These are phyloP conservation scores for Lojkania enalia DNA, from an alignment of 2,329 filamentous ascomycete genomes.

Conservation along the genomic window DNA sequence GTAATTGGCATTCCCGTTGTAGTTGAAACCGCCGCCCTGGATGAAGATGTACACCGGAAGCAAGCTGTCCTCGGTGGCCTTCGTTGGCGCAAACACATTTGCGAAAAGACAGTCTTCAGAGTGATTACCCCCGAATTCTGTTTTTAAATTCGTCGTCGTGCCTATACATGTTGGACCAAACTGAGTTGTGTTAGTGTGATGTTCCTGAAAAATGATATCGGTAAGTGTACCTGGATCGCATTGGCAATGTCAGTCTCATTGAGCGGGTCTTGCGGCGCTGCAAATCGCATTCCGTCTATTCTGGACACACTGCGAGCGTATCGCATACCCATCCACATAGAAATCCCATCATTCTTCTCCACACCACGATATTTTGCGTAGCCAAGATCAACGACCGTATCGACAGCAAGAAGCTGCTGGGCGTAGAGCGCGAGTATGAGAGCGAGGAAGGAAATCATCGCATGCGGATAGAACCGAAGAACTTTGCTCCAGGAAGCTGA, in stretches of 20 bases:
- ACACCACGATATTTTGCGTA: conserved; percentile 69
- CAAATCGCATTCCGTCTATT: conserved; percentile 57
- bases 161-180: conserved; percentile 42
- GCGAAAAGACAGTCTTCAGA: conserved; percentile 48
- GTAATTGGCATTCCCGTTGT: conserved; percentile 42
- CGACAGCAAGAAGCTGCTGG: conserved; percentile 36
- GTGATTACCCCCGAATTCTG: conserved; percentile 30
- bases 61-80: conserved; percentile 34
- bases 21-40: conserved; percentile 45
- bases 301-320: conserved; percentile 58
- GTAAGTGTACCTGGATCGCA: conserved; percentile 47
- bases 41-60: conserved; percentile 48
- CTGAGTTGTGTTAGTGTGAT: conserved; percentile 19
- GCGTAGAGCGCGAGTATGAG: conserved; percentile 24
- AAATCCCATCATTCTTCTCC: conserved; percentile 59
- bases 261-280: conserved; percentile 66
- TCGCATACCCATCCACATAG: conserved; percentile 74
- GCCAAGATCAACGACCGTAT: conserved; percentile 60
- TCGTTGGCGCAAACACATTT: conserved; percentile 44
- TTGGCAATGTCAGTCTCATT: conserved; percentile 51
- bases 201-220: background rate
- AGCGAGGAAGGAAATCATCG: conserved; percentile 20
- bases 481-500: no score
- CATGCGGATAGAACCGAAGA: no score
- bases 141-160: conserved; percentile 23